Conservation (phyloP, 2,329 filamentous ascomycete species). For the Penicillium digitatum region DNA sequence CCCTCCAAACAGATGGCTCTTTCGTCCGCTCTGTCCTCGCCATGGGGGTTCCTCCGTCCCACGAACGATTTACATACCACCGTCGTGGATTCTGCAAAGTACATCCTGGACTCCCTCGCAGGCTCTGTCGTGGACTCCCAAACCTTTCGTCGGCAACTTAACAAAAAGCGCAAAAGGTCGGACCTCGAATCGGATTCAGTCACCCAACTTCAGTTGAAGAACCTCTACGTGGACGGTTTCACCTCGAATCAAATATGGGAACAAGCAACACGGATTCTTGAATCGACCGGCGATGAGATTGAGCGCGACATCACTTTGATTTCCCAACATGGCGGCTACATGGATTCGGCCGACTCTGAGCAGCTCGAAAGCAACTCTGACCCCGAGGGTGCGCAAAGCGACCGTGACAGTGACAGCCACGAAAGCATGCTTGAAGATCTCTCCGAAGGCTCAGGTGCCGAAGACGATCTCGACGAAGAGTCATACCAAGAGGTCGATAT, state of each 20-base stretch:
- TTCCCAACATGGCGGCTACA: constrained; percentile 21
- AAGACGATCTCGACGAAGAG: constrained; percentile 18
- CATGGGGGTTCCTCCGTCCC: constrained; percentile 75
- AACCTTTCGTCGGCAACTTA: constrained; percentile 61
- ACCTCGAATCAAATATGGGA: constrained; percentile 89
- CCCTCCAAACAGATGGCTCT: constrained; percentile 11
- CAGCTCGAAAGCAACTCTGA: constrained; percentile 10
- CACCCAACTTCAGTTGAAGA: constrained; percentile 68
- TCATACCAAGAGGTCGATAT: constrained; percentile 9
- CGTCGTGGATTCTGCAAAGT: constrained; percentile 72
- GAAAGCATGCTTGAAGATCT: constrained; percentile 14
- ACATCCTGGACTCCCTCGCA: constrained; percentile 74
- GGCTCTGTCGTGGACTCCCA: constrained; percentile 70
- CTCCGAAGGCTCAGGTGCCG: constrained; percentile 9
- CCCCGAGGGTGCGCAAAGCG: constrained; percentile 14
- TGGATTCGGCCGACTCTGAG: constrained; percentile 8
- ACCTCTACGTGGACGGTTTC: constrained; percentile 82
- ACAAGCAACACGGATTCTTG: constrained; percentile 79
- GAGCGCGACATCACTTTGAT: constrained; percentile 46
- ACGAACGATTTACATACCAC: constrained; percentile 61
- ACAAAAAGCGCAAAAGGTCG: constrained; percentile 71
- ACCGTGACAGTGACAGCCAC: constrained; percentile 17
- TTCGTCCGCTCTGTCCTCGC: constrained; percentile 52
- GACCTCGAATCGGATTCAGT: constrained; percentile 47
- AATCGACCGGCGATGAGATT: constrained; percentile 56